Evolutionary conservation across 2,329 filamentous ascomycete species (phyloP).

Genomic region (Myriosclerotinia duriaeana): DNA sequence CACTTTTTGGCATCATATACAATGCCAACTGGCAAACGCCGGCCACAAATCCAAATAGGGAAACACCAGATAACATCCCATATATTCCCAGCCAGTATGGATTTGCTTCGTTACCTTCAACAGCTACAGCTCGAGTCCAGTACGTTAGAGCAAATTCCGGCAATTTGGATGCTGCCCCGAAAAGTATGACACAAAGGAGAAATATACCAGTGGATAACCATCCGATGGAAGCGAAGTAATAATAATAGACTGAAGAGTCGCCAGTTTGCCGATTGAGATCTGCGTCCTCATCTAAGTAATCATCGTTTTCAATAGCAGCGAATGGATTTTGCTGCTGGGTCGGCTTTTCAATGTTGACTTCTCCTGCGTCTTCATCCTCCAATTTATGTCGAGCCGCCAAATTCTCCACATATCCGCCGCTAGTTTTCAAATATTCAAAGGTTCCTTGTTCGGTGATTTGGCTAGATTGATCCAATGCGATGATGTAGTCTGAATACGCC

Average conservation of each 20-base stretch:
- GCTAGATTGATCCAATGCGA: constrained; percentile 42
- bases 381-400: constrained; percentile 25
- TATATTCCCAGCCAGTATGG: constrained; percentile 17
- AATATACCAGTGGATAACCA: constrained; percentile 26
- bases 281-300: constrained; percentile 7
- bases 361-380: constrained; percentile 2
- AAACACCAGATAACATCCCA: constrained; percentile 16
- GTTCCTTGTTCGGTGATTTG: constrained; percentile 42
- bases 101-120: constrained; percentile 19
- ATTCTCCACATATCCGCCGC: constrained; percentile 31
- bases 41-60: constrained; percentile 13
- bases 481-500: constrained; percentile 45
- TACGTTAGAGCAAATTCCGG: constrained; percentile 30
- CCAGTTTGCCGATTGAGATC: constrained; percentile 27
- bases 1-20: constrained; percentile 53
- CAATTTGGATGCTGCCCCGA: constrained; percentile 27
- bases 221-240: constrained; percentile 36
- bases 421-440: constrained; percentile 41
- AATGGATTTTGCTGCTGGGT: constrained; percentile 1
- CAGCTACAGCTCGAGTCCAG: constrained; percentile 21
- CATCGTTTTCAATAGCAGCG: constrained; percentile 10
- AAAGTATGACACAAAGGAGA: constrained; percentile 19
- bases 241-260: constrained; percentile 37
- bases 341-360: background rate
- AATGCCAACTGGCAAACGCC: constrained; percentile 45